Evolutionary conservation across 768 basidiomycete species (phyloP).

Genomic region (Peribolospora kevripleyi): DNA sequence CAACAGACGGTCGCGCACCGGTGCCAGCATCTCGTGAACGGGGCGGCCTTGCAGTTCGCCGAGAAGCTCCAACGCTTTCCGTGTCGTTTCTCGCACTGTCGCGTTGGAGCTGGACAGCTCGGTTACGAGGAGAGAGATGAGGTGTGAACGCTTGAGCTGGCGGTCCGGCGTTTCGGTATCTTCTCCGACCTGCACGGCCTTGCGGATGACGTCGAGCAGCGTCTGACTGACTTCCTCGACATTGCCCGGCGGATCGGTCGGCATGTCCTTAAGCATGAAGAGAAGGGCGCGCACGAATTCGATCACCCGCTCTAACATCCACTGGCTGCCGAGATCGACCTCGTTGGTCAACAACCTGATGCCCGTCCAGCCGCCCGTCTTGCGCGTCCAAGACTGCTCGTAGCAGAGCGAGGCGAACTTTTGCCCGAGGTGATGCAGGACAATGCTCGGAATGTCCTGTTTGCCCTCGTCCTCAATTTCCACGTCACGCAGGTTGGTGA

Average conservation of each 20-base stretch:
- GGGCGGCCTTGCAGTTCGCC: slow-evolving; percentile 47
- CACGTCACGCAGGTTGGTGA: slow-evolving; percentile 40
- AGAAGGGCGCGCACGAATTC: slow-evolving; percentile 75
- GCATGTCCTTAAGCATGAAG: slow-evolving; percentile 82
- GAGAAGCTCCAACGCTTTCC: slow-evolving; percentile 52
- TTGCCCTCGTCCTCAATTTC: slow-evolving; percentile 8
- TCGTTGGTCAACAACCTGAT: slow-evolving; percentile 55
- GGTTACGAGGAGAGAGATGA: slow-evolving; percentile 50
- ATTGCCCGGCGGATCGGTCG: slow-evolving; percentile 61
- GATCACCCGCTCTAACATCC: slow-evolving; percentile 64
- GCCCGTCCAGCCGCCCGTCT: slow-evolving; percentile 69
- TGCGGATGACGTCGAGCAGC: slow-evolving; percentile 27
- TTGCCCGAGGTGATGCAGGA: slow-evolving; percentile 57
- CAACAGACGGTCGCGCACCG: slow-evolving; percentile 67
- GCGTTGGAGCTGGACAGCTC: slow-evolving; percentile 72
- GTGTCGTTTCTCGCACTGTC: slow-evolving; percentile 59
- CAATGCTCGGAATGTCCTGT: slow-evolving; percentile 15
- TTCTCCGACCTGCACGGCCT: slow-evolving; percentile 2
- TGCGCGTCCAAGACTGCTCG: slow-evolving; percentile 70
- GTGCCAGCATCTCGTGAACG: slow-evolving; percentile 52
- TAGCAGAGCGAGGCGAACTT: slow-evolving; percentile 67
- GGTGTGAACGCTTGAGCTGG: slow-evolving; percentile 27
- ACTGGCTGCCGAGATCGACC: slow-evolving; percentile 43
- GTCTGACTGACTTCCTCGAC: slow-evolving; percentile 54
- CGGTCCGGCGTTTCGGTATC: slow-evolving; percentile 22